Percentiles rank a stretch among this genome's conserved stretches.
Evolutionary conservation across 192 early-diverging fungal species (phyloP).

Genomic region (Endogone sp.): DNA sequence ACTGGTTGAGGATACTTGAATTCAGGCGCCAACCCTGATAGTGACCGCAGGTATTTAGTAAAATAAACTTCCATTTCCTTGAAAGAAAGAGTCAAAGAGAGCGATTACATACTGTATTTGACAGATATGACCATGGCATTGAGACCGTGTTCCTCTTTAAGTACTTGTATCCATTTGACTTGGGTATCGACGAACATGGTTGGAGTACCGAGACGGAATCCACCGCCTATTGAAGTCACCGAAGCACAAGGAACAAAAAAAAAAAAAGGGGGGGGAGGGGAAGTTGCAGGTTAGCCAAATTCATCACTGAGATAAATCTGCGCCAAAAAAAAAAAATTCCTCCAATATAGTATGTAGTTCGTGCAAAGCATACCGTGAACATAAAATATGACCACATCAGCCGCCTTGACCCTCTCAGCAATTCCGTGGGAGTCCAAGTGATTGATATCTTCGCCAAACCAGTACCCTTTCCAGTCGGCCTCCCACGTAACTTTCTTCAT

Average conservation of each 20-base stretch:
- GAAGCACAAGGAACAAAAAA: not conserved
- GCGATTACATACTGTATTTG: constrained; percentile 22
- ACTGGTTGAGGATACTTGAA: constrained; percentile 29
- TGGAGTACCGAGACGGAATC: constrained; percentile 31
- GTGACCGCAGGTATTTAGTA: not conserved
- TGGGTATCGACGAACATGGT: constrained; percentile 39
- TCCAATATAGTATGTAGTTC: no score
- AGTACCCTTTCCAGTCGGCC: constrained; percentile 28
- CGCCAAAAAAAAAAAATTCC: no score
- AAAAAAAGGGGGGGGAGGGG: not conserved
- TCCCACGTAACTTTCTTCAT: constrained; percentile 19
- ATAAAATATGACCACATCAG: constrained; percentile 32
- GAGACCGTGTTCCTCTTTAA: constrained; percentile 26
- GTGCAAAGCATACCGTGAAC: constrained; percentile 31
- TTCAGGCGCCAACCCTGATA: constrained; percentile 28
- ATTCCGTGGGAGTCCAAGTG: constrained; percentile 6
- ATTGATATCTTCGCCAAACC: constrained; percentile 30
- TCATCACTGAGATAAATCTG: no score
- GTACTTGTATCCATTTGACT: constrained; percentile 24
- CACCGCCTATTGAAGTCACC: constrained; percentile 21
- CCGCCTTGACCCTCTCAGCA: constrained; percentile 9
- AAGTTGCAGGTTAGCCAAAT: no score
- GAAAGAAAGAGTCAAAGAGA: not conserved
- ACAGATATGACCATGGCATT: constrained; percentile 30
- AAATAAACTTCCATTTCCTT: not conserved